Evolutionary conservation across 1,284 basidiomycete genomes (phyloP).

Genomic region (Peniophora sp.): DNA sequence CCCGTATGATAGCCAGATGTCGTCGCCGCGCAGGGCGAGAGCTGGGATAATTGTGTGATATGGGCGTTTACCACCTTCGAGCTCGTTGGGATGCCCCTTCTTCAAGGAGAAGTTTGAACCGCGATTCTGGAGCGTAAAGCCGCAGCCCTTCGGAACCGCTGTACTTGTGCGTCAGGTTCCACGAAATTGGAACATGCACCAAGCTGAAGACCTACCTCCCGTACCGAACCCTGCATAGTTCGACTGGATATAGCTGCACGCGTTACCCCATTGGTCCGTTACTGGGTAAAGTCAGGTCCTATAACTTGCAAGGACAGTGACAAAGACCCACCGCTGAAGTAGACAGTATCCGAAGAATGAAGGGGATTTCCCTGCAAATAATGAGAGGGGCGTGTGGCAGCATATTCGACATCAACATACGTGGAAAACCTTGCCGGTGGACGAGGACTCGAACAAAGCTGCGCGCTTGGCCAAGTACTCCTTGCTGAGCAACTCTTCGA

Average conservation of each 20-base stretch:
- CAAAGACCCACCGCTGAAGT: slow-evolving; percentile 63
- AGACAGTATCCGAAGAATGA: slow-evolving; percentile 87
- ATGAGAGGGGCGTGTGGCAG: neutral
- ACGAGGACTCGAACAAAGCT: slow-evolving; percentile 64
- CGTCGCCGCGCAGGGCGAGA: slow-evolving; percentile 74
- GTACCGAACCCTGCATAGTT: slow-evolving; percentile 68
- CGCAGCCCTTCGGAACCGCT: slow-evolving; percentile 88
- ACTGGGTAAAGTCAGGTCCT: slow-evolving; percentile 47
- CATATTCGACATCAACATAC: slow-evolving; percentile 27
- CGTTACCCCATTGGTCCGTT: slow-evolving; percentile 85
- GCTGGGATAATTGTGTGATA: slow-evolving; percentile 97
- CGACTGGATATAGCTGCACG: slow-evolving; percentile 91
- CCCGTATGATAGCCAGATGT: slow-evolving; percentile 84
- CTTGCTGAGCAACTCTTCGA: slow-evolving; percentile 75
- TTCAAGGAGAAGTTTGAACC: slow-evolving; percentile 79
- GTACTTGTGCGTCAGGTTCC: slow-evolving; percentile 1
- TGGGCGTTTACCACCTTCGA: slow-evolving; percentile 79
- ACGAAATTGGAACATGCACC: neutral
- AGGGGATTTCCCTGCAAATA: slow-evolving; percentile 64
- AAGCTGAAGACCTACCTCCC: slow-evolving; percentile 28
- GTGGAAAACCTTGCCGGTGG: slow-evolving; percentile 64
- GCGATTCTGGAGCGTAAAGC: slow-evolving; percentile 94
- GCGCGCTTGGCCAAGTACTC: slow-evolving; percentile 81
- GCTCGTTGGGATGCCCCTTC: slow-evolving; percentile 78
- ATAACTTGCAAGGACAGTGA: slow-evolving; percentile 1